A percentile compares a stretch with the other conserved stretches of the same genome.
These are phyloP conservation scores for Kazachstania psychrophila DNA, from an alignment of 805 yeast species.

Conservation along the genomic window DNA sequence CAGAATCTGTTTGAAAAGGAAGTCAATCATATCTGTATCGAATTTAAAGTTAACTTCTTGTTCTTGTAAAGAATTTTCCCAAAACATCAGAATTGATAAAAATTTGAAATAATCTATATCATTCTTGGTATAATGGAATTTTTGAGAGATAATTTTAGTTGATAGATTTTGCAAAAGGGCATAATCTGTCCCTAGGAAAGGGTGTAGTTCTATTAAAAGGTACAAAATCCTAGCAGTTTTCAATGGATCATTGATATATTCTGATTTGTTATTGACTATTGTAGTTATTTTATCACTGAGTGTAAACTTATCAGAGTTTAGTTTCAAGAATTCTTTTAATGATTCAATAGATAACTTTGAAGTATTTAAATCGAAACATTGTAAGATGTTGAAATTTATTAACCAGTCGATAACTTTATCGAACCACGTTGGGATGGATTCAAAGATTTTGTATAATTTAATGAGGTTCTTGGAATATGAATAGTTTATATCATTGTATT, in stretches of 20 bases:
- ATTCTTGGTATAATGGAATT: neutral
- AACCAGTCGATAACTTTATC: slow-evolving; percentile 22
- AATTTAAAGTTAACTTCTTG: neutral
- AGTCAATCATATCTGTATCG: slow-evolving; percentile 4
- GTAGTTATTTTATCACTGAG: neutral
- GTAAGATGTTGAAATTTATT: slow-evolving; percentile 11
- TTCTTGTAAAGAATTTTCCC: slow-evolving; percentile 7
- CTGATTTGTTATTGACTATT: neutral
- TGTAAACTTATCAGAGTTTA: neutral
- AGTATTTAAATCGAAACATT: slow-evolving; percentile 12
- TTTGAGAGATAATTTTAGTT: neutral
- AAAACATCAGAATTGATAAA: slow-evolving; percentile 19
- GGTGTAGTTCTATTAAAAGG: neutral
- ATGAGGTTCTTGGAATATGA: slow-evolving; percentile 35
- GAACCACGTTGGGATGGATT: too few species aligned
- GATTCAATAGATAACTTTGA: slow-evolving; percentile 16
- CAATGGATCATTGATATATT: neutral
- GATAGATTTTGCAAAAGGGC: slow-evolving; percentile 3
- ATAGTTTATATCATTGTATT: slow-evolving; percentile 41
- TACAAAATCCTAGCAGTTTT: neutral
- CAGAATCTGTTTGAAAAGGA: slow-evolving; percentile 16
- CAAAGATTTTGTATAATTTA: slow-evolving; percentile 17
- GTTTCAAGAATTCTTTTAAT: neutral
- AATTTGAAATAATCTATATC: slow-evolving; percentile 13
- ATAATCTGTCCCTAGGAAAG: slow-evolving; percentile 2